These are phyloP conservation scores for Trichoderma harzianum DNA, from an alignment of 2,329 filamentous ascomycete species.

Conservation along the genomic window DNA sequence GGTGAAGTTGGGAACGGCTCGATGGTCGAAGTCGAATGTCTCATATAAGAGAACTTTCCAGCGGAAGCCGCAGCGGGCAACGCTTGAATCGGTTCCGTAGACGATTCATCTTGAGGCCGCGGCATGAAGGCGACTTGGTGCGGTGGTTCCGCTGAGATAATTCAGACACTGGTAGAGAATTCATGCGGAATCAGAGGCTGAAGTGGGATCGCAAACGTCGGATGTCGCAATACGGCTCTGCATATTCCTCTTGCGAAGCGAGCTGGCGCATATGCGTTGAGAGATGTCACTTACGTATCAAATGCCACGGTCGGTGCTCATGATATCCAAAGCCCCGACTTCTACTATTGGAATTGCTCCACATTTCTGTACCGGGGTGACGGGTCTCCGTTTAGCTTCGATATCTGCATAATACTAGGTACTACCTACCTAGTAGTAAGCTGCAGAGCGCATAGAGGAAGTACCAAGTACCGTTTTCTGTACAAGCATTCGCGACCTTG, in stretches of 20 bases:
- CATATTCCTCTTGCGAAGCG: constrained; percentile 27
- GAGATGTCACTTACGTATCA: constrained; percentile 4
- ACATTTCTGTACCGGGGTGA: constrained; percentile 21
- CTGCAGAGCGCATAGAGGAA: neutral
- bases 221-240: constrained; percentile 25
- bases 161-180: constrained; percentile 10
- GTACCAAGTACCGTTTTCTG: neutral
- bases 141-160: constrained; percentile 20
- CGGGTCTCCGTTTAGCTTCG: constrained; percentile 16
- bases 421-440: too few relatives aligned
- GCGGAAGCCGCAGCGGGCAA: constrained; percentile 63
- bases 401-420: constrained; percentile 29
- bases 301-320: constrained; percentile 8
- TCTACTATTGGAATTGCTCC: constrained; percentile 12
- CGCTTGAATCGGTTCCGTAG: constrained; percentile 65
- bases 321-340: constrained; percentile 8
- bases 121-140: constrained; percentile 56
- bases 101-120: constrained; percentile 61
- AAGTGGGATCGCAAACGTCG: constrained; percentile 24
- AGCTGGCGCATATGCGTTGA: neutral
- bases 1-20: constrained; percentile 45
- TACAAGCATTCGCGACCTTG: neutral
- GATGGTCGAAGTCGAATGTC: constrained; percentile 54
- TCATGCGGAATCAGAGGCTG: constrained; percentile 19
- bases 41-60: constrained; percentile 58